Base-by-base conservation (phyloP, 192 early-diverging fungal genomes). In the Rhizophagus clarus region DNA sequence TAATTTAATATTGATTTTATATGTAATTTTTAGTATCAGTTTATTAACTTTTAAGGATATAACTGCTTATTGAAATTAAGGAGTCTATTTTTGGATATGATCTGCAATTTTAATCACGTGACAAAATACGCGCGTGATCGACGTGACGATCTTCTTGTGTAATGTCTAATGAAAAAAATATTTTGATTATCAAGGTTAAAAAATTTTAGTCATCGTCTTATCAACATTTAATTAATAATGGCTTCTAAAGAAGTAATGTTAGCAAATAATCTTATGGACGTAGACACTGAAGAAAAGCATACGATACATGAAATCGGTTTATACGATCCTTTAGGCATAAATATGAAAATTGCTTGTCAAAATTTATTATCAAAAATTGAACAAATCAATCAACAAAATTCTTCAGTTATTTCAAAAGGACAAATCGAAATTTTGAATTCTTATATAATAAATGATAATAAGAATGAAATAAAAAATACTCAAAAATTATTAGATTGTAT, bases 401-500 rank as follows among this genome's bases (percentile, higher is more conserved):
- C 11, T 1, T 28, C 14, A n/a, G 5, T 67, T 14, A 12, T 31
- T 31, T 4, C 22, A 15, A 11, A 15, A 7, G 17, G 51, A 17
- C 51, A 56, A 22, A 32, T 4, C 14, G 31, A 67, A 14, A 31
- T 32, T 7, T 17, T 67, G 31, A 67, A 28, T n/a, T 11, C 64
- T 20, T 67, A 31, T 15, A 31, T 66, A 26, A 31, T 29, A 66
- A 66, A 29, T 29, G 28, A 66, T 5, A 14, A 10, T 31, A 4
- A 26, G 31, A 5, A 28, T 66, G 64, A 66, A 31, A 14, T 34
- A 26, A n/a, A 76, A 3, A 26, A 37, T 20, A 47, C 45, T 6
- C 7, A 20, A 7, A 31, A 64, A 29, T 24, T 71, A 40, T 71
- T 79, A 37, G n/a, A 66, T 71, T 61, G 67, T 24, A 34, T 79